phyloP scores from a whole-genome alignment of 1,284 basidiomycete species.

The Ceratobasidium theobromae region DNA sequence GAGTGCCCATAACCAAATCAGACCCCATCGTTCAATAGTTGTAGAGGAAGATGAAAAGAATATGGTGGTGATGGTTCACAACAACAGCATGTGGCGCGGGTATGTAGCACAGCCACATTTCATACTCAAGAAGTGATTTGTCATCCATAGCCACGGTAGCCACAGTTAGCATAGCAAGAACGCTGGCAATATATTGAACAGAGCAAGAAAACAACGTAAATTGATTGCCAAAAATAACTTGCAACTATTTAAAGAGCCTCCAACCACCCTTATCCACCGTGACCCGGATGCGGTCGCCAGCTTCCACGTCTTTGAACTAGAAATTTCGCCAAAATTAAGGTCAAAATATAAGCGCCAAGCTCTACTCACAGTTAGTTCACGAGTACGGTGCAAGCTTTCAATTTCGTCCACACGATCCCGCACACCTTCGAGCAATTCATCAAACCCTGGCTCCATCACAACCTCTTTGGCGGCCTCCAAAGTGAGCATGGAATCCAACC shows the following conservation, averaged over 20 bases:
- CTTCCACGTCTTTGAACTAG: slow-evolving; percentile 65
- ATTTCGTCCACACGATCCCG: slow-evolving; percentile 66
- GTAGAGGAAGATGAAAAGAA: slow-evolving; percentile 24
- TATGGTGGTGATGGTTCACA: slow-evolving; percentile 34
- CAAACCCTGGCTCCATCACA: slow-evolving; percentile 68
- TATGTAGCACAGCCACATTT: slow-evolving; percentile 5
- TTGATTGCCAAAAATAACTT: not conserved
- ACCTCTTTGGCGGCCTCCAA: slow-evolving; percentile 69
- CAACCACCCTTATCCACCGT: slow-evolving; percentile 63
- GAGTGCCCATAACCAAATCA: slow-evolving; percentile 75
- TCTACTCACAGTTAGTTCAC: slow-evolving; percentile 56
- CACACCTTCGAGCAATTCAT: slow-evolving; percentile 68
- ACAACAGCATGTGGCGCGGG: slow-evolving; percentile 21
- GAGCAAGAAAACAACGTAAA: not conserved
- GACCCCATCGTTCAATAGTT: slow-evolving; percentile 57
- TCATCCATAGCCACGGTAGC: slow-evolving; percentile 21
- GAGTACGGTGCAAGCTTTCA: slow-evolving; percentile 43
- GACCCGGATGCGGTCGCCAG: slow-evolving; percentile 59
- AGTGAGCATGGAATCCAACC: slow-evolving; percentile 75
- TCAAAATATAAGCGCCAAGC: not conserved
- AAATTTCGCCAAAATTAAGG: slow-evolving; percentile 6
- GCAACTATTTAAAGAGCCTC: slow-evolving; percentile 19
- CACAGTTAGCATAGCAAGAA: not conserved
- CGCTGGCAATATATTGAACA: not conserved
- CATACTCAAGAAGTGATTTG: not conserved